These are phyloP conservation scores for Phytophthora europaea DNA, from an alignment of 352 stramenopile species.

Conservation along the genomic window DNA sequence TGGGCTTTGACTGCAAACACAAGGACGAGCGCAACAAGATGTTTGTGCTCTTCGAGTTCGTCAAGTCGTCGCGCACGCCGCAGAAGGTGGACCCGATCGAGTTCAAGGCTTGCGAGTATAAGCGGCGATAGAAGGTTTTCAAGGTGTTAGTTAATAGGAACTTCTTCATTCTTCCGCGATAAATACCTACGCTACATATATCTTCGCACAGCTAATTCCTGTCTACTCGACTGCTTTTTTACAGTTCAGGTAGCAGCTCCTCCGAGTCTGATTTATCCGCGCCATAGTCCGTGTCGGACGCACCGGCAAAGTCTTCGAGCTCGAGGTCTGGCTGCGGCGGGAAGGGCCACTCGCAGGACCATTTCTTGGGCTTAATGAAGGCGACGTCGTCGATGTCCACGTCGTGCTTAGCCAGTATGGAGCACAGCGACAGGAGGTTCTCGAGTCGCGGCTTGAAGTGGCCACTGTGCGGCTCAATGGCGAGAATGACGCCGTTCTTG, in stretches of 20 bases:
- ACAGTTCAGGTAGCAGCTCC: slow-evolving; percentile 28
- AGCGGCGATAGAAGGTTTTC: slow-evolving; percentile 66
- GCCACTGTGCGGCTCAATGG: slow-evolving; percentile 78
- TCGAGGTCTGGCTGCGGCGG: slow-evolving; percentile 41
- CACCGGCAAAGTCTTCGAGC: slow-evolving; percentile 47
- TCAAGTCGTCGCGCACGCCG: slow-evolving; percentile 65
- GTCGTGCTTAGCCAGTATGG: slow-evolving; percentile 43
- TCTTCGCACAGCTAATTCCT: not conserved
- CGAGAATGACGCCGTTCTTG: slow-evolving; percentile 59
- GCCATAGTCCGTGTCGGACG: slow-evolving; percentile 59
- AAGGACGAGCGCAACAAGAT: slow-evolving; percentile 89
- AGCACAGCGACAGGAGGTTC: slow-evolving; percentile 58
- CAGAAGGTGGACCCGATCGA: slow-evolving; percentile 66
- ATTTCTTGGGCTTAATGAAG: slow-evolving; percentile 81
- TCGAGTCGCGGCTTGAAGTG: slow-evolving; percentile 76
- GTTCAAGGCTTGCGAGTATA: slow-evolving; percentile 90
- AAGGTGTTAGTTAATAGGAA: not conserved
- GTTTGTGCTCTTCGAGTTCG: slow-evolving; percentile 89
- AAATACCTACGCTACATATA: slow-evolving; percentile 35
- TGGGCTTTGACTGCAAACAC: slow-evolving; percentile 79
- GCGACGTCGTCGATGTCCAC: slow-evolving; percentile 56
- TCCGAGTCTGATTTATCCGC: slow-evolving; percentile 53
- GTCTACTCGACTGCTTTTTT: slow-evolving; percentile 19
- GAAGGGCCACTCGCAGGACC: slow-evolving; percentile 72
- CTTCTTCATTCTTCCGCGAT: slow-evolving; percentile 36